Base-by-base conservation (phyloP, 306 rosid genomes). In the Chamaecrista fasciculata region DNA sequence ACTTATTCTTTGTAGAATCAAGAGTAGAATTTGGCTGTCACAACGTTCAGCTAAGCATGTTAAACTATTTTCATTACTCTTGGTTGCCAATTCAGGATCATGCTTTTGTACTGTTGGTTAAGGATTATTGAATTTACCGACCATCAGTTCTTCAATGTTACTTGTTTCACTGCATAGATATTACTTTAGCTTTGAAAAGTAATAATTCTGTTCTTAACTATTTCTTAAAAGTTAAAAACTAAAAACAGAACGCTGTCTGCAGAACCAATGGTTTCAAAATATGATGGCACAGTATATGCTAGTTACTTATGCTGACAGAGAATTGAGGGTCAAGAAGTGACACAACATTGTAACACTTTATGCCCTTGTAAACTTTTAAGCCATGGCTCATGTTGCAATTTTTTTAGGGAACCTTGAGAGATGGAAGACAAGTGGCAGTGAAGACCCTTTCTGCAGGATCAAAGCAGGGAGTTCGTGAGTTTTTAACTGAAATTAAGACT, bases 401-500 rank as follows among this genome's bases (percentile, higher is more conserved):
- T 86, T 84, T 39, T 26, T 61, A 95, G 99, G 99, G 97, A 55
- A 80, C 84, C 43, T 84, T 91, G 40, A 85, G 58, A 83, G 62
- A 59, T 74, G 95, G 97, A 71, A 66, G 55, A 59, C 65, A 44
- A 26, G 74, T 95, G 75, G 99, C 99, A n/a, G 87, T 95, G 82
- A 95, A 91, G 82, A 84, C 87, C 56, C 99, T 95, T 74, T 80
- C 99, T 24, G 83, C 81, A 50, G 85, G 86, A 44, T 95, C 97
- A n/a, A 87, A 66, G 92, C 97, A 95, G 62, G 99, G 99, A 64
- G 88, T 85, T 46, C 81, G 76, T 7, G 96, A 95, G 76, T 95
- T 95, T 81, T 77, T 91, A 69, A 78, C 90, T 2, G 97, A 95
- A 80, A 87, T 95, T 23, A 80, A 78, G 24, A 83, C 95, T 23